These are phyloP conservation scores for Tricholoma furcatifolium DNA, from an alignment of 768 basidiomycete genomes.

Conservation along the genomic window DNA sequence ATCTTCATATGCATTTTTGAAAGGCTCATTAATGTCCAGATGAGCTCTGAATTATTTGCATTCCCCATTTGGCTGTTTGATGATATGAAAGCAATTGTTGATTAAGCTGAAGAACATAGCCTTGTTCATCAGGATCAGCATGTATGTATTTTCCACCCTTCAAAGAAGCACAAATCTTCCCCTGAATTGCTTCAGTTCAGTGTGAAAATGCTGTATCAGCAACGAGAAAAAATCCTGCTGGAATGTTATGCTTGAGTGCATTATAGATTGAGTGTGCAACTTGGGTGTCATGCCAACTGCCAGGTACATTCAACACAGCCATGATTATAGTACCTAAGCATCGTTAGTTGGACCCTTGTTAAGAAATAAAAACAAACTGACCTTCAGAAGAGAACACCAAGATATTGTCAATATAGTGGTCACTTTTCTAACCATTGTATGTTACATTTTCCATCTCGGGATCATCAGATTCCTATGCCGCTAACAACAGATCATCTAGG, in stretches of 20 bases:
- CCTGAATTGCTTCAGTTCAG: conserved; percentile 15
- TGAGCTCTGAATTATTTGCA: conserved; percentile 40
- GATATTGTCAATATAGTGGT: conserved; percentile 36
- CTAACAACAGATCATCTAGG: conserved; percentile 40
- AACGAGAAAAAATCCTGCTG: conserved; percentile 30
- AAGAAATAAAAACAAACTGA: conserved; percentile 6
- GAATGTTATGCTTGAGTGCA: conserved; percentile 24
- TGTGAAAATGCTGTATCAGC: conserved; percentile 37
- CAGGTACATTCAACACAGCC: conserved; percentile 33
- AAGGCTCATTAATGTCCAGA: conserved; percentile 43
- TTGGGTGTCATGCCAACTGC: conserved; percentile 42
- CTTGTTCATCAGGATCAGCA: conserved; percentile 1
- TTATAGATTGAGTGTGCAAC: conserved; percentile 32
- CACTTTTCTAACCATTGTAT: conserved; percentile 43
- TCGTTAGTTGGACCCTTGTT: neutral
- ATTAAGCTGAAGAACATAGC: conserved; percentile 1
- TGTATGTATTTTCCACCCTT: conserved; percentile 22
- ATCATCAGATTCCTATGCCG: conserved; percentile 32
- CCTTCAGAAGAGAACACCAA: conserved; percentile 28
- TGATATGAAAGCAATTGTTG: conserved; percentile 39
- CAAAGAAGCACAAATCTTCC: conserved; percentile 26
- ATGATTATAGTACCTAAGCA: conserved; percentile 34
- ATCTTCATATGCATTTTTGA: too few relatives aligned
- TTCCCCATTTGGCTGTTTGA: conserved; percentile 56
- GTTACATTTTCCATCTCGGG: conserved; percentile 40